Conservation (phyloP, 257 asterid genomes). For the Haberlea rhodopensis region DNA sequence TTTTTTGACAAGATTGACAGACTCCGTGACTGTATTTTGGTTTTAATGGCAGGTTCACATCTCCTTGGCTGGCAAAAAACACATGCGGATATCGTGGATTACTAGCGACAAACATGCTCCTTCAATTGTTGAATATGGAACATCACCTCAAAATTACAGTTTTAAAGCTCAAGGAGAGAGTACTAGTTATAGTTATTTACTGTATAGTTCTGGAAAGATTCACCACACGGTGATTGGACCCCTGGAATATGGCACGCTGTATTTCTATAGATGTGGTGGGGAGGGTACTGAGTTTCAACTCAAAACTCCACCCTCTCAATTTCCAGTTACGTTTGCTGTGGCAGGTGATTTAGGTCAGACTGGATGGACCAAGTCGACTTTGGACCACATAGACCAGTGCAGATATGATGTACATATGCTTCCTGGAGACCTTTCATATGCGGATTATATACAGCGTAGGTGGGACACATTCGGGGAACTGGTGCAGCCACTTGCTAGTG, state of each 20-base stretch:
- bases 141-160: constrained; percentile 54
- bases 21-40: neutral
- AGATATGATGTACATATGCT: constrained; percentile 74
- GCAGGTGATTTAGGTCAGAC: constrained; percentile 98
- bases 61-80: constrained; percentile 81
- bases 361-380: constrained; percentile 85
- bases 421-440: constrained; percentile 95
- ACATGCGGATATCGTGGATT: constrained; percentile 72
- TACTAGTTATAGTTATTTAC: constrained; percentile 54
- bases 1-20: neutral
- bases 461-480: constrained; percentile 97
- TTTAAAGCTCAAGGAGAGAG: constrained; percentile 56
- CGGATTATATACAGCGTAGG: constrained; percentile 68
- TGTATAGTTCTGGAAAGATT: constrained; percentile 71
- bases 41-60: constrained; percentile 70
- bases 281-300: constrained; percentile 73
- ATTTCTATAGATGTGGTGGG: constrained; percentile 82
- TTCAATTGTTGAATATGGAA: constrained; percentile 73
- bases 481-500: constrained; percentile 92
- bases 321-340: constrained; percentile 83
- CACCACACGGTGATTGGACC: constrained; percentile 93
- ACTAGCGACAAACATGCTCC: constrained; percentile 53
- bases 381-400: constrained; percentile 63
- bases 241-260: constrained; percentile 48
- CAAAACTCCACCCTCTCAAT: constrained; percentile 82